Evolutionary conservation across 2,329 filamentous ascomycete genomes (phyloP), one percentile per base, ranked within the genome.

Genomic region (Chalaropsis ovoidea): DNA sequence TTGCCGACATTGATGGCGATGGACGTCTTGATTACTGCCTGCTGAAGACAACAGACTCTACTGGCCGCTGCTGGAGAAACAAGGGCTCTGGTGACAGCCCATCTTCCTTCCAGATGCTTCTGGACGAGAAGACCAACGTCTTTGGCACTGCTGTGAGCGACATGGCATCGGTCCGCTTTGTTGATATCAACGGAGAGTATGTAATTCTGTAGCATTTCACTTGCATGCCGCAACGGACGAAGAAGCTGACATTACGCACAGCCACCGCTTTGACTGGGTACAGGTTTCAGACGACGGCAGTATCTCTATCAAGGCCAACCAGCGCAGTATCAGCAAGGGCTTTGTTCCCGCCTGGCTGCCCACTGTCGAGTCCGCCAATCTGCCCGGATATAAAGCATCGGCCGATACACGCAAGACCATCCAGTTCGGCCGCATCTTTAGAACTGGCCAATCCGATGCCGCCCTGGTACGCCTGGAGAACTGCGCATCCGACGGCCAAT

Each of bases 21-120:
- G 74, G 75, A 0, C 70, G 75, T 0, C 58, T 71, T 0, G 76
- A 77, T 67, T 77, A 73, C 63, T 73, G 73, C 47, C 60, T 70
- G 19, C 19, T 65, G 31, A 52, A 65, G 27, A 54, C 10, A 6
- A 41, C 27, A 13, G 45, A 45, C 2, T 17, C 72, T 1, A 68
- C 72, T 27, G 67, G 73, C 2, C 60, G 68, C 1, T 75, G 71
- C 67, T 75, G 71, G 71, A 70, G 75, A 3, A 76, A 75, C 52
- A 72, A 72, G 8, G 71, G 72, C 17, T 65, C 67, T 39, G 71
- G 70, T 1, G 69, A 74, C 3, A 68, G 62, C 1, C 72, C 74
- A 0, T 68, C 67, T 0, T 75, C 72, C 67, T 77, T 74, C 73
- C 73, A 77, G 66, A 63, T 68, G 0, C 69, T 77, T 15, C 35